phyloP scores from a whole-genome alignment of 202 grass and related monocot species.

The Digitaria exilis region DNA sequence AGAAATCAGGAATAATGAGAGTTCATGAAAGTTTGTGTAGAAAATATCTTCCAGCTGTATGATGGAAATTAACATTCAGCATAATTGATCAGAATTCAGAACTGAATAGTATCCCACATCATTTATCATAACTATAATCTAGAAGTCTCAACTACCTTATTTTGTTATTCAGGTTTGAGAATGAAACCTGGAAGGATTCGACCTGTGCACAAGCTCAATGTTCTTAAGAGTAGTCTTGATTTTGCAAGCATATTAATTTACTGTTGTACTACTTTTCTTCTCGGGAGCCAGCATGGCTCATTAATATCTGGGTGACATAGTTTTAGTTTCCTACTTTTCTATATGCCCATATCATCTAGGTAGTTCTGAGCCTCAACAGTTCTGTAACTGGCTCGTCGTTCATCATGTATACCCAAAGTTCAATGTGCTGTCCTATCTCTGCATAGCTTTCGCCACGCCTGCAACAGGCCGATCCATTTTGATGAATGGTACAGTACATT shows the following conservation, averaged over 20 bases:
- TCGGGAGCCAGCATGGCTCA: not conserved
- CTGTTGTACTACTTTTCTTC: not conserved
- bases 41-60: not conserved
- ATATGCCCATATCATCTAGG: not conserved
- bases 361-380: slow-evolving; percentile 15
- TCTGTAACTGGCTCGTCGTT: slow-evolving; percentile 10
- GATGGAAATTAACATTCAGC: not conserved
- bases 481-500: slow-evolving; percentile 18
- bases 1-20: not conserved
- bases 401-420: slow-evolving; percentile 35
- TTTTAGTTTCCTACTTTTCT: not conserved
- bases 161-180: not conserved
- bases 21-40: not conserved
- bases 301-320: not conserved
- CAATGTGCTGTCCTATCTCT: slow-evolving; percentile 6
- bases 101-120: not conserved
- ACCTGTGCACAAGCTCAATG: slow-evolving; percentile 1
- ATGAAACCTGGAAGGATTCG: not conserved
- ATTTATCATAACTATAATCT: not conserved
- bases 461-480: slow-evolving; percentile 27
- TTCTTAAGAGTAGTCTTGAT: not conserved
- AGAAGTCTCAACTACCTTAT: not conserved
- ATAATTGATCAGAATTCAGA: not conserved
- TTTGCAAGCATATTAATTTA: not conserved
- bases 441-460: slow-evolving; percentile 36